Evolutionary conservation across 2,329 filamentous ascomycete genomes (phyloP), one percentile per base, ranked within the genome.

Genomic region (Botrytis pseudocinerea): DNA sequence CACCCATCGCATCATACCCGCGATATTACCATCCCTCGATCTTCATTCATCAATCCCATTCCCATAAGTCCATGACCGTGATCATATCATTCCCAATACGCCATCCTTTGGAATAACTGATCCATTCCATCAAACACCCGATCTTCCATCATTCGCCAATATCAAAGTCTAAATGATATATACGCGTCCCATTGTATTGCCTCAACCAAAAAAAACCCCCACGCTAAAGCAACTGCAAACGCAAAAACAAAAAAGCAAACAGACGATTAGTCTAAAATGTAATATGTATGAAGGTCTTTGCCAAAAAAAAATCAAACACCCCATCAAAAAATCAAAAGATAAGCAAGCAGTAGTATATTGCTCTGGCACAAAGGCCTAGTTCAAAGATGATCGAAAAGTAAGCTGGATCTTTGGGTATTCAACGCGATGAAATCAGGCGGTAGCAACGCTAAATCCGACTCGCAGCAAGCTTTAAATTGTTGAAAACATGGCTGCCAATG

Each of bases 141-240:
- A 57, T 68, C 64, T 66, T 38, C 28, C 46, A 38, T 68, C 65
- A 57, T 68, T 57, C 48, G 38, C 65, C 35, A 25, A 68, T 68
- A 68, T 68, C 65, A 42, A 28, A 54, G 46, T 68, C 46, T 68
- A 68, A 35, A 54, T 68, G 64, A 68, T 68, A 68, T 66, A 54
- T n/a, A 68, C 20, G 35, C 65, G 38, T 42, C 54, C 48, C 35
- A 68, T 57, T 68, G 25, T 10, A 68, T 54, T 12, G n/a, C 51
- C 28, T 57, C 51, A 57, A 57, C n/a, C 51, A n/a, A 28, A 68
- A 51, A 32, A 51, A 32, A 68, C 28, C 35, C 64, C 48, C 65
- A 68, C 65, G 65, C 65, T 68, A 57, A 68, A 57, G 20, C 64
- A 57, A 68, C 65, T 42, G 35, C 65, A 57, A 63, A 57, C 48